Evolutionary conservation across 2,329 filamentous ascomycete genomes (phyloP).

Genomic region (Talaromyces verruculosus): DNA sequence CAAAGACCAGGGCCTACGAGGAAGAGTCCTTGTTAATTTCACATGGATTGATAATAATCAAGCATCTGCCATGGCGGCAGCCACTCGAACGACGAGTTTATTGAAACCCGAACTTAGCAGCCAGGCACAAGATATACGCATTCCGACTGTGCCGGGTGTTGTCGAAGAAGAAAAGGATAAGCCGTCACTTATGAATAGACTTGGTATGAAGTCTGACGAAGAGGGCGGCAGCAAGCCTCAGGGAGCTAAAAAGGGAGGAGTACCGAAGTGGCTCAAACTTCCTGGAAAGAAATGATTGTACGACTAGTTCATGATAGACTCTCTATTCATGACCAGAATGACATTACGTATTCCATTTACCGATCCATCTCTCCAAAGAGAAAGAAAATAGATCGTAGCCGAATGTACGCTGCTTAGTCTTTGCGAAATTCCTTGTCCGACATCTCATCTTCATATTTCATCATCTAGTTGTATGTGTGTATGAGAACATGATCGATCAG

Average conservation of each 20-base stretch:
- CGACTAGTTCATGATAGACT: neutral
- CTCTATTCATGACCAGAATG: neutral
- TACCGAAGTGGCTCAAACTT: conserved; percentile 73
- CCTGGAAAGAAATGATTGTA: conserved; percentile 65
- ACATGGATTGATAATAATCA: conserved; percentile 62
- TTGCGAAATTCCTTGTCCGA: neutral
- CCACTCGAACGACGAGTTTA: conserved; percentile 54
- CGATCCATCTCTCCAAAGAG: neutral
- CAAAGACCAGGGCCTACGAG: conserved; percentile 67
- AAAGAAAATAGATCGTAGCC: neutral
- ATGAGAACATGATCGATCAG: conserved; percentile 6
- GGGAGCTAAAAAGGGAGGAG: conserved; percentile 35
- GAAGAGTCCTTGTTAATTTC: conserved; percentile 72
- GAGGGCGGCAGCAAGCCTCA: conserved; percentile 34
- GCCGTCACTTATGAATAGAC: conserved; percentile 21
- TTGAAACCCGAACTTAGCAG: conserved; percentile 61
- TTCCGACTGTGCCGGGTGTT: conserved; percentile 56
- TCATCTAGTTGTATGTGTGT: conserved; percentile 15
- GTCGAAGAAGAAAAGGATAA: conserved; percentile 42
- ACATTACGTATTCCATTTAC: neutral
- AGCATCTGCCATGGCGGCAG: conserved; percentile 54
- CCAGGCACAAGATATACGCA: conserved; percentile 65
- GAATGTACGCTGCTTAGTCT: neutral
- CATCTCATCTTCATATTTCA: conserved; percentile 18
- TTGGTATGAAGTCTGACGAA: conserved; percentile 36